Evolutionary conservation across 2,329 filamentous ascomycete genomes (phyloP).

Genomic region (Scopulariopsis brevicaulis): DNA sequence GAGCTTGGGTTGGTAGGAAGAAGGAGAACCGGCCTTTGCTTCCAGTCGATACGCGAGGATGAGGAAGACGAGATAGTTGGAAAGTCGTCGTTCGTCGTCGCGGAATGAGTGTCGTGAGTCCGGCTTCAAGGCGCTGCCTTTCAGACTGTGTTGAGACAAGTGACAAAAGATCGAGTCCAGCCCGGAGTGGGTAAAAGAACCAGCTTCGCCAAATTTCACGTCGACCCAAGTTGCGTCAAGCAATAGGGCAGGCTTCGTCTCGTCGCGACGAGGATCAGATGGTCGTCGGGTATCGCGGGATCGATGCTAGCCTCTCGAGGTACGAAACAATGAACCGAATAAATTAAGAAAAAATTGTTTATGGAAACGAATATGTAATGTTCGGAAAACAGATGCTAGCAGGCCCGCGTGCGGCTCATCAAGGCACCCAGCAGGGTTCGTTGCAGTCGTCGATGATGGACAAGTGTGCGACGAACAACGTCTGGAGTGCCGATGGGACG

Average conservation of each 20-base stretch:
- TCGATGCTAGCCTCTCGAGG: slow-evolving; percentile 8
- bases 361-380: slow-evolving; percentile 23
- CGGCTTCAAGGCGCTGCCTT: slow-evolving; percentile 1
- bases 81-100: slow-evolving; percentile 6
- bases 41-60: neutral
- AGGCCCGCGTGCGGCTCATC: slow-evolving; percentile 7
- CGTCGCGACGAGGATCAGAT: slow-evolving; percentile 9
- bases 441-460: slow-evolving; percentile 12
- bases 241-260: slow-evolving; percentile 3
- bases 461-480: slow-evolving; percentile 15
- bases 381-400: slow-evolving; percentile 18
- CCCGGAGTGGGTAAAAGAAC: slow-evolving; percentile 9
- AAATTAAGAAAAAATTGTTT: slow-evolving; percentile 24
- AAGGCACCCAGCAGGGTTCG: slow-evolving; percentile 15
- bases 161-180: slow-evolving; percentile 10
- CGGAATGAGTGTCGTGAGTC: neutral
- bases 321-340: slow-evolving; percentile 21
- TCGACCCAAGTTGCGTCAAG: slow-evolving; percentile 14
- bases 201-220: slow-evolving; percentile 2
- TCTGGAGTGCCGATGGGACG: slow-evolving; percentile 13
- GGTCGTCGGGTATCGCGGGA: slow-evolving; percentile 12
- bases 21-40: slow-evolving; percentile 2
- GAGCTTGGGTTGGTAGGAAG: neutral
- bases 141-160: neutral
- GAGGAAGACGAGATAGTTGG: slow-evolving; percentile 3